Evolutionary conservation across 2,329 filamentous ascomycete genomes (phyloP).

Genomic region (Cladosporium colombiae): DNA sequence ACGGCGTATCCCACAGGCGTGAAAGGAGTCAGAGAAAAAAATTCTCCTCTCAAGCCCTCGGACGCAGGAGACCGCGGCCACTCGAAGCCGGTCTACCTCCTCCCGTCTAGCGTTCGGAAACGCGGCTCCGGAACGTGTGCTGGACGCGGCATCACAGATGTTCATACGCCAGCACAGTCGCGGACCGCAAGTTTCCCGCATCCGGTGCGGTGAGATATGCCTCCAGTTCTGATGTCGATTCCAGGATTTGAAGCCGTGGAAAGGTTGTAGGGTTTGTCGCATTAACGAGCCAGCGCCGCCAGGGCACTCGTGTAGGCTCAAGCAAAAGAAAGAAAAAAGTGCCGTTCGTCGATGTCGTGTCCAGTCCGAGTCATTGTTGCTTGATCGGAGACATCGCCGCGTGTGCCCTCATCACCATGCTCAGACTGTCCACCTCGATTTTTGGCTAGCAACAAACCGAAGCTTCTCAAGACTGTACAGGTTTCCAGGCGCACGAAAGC

Average conservation of each 20-base stretch:
- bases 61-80: slow-evolving; percentile 23
- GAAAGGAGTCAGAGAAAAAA: not conserved
- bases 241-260: not conserved
- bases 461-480: not conserved
- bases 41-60: slow-evolving; percentile 5
- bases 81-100: slow-evolving; percentile 39
- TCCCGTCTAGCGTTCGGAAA: slow-evolving; percentile 38
- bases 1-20: slow-evolving; percentile 17
- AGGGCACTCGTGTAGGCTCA: slow-evolving; percentile 14
- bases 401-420: slow-evolving; percentile 25
- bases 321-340: slow-evolving; percentile 5
- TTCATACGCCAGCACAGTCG: slow-evolving; percentile 20
- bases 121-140: slow-evolving; percentile 29
- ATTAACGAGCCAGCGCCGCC: slow-evolving; percentile 20
- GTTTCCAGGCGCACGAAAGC: slow-evolving; percentile 20
- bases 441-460: slow-evolving; percentile 15
- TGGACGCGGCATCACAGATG: slow-evolving; percentile 26
- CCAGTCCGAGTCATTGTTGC: slow-evolving; percentile 19
- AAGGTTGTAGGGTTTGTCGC: slow-evolving; percentile 13
- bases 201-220: slow-evolving; percentile 20
- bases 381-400: slow-evolving; percentile 16
- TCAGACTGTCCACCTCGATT: not conserved
- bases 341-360: slow-evolving; percentile 25
- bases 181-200: slow-evolving; percentile 19
- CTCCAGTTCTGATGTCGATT: slow-evolving; percentile 17